Evolutionary conservation across 2,329 filamentous ascomycete genomes (phyloP), one percentile per base, ranked within the genome.

Genomic region (Magnaporthiopsis rhizophila): DNA sequence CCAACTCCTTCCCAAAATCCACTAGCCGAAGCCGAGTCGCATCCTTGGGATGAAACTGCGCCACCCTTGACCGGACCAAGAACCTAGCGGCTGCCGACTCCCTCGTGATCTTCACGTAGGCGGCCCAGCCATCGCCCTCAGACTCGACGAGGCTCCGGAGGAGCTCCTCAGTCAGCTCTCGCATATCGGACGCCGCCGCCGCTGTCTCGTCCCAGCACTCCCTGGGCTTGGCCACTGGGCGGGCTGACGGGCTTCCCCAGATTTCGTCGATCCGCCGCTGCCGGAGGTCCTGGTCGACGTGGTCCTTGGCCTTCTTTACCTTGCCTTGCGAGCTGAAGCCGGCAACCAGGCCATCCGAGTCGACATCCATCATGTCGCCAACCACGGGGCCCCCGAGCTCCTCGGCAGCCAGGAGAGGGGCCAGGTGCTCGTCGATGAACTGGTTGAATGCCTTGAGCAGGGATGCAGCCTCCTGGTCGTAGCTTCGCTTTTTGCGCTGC

Each of bases 311-410:
- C 69, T 81, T 83, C 69, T 82, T 85, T 26, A 77, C 76, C 66
- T 83, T 85, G 15, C 85, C 86, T 65, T 86, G 82, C 0, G 83
- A 75, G 68, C 80, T 87, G 72, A 88, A 88, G 1, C 85, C 86
- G 11, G 81, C 82, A 6, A 80, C 81, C 7, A 88, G 75, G 67
- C 83, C 83, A 59, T 89, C 83, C 11, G 83, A 69, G 79, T 87
- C 76, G 28, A 90, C 71, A 73, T 89, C 86, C 71, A 89, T 80
- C 69, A 88, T 80, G 68, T 91, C 89, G 3, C 92, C 90, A 0
- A 93, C 90, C 13, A 92, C 88, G 0, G 92, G 91, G 0, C 92
- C 91, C 9, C 92, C 92, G 1, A 93, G 81, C 71, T 92, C 90
- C 76, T 96, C 92, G 0, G 90, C 90, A 8, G 91, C 91, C 58